phyloP scores from a whole-genome alignment of 352 stramenopile genomes.

The Phytophthora kernoviae region DNA sequence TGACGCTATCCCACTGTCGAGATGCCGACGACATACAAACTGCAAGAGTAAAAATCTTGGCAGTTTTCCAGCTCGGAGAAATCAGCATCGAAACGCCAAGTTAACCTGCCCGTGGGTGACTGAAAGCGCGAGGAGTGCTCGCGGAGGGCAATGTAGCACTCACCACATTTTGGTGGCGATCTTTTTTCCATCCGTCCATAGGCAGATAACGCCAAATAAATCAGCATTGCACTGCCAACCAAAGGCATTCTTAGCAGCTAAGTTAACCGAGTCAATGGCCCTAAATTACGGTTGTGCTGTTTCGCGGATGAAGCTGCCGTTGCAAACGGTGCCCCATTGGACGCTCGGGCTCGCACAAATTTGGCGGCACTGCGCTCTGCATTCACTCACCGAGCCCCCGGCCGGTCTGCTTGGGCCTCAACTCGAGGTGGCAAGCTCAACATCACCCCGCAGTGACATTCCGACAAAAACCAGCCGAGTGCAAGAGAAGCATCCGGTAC shows the following conservation, averaged over 20 bases:
- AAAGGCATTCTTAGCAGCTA: too few relatives aligned
- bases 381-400: conserved; percentile 25
- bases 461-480: conserved; percentile 33
- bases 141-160: background rate
- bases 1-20: conserved; percentile 20
- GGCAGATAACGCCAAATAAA: conserved; percentile 10
- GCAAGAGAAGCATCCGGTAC: conserved; percentile 23
- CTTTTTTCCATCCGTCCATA: background rate
- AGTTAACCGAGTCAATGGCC: too few relatives aligned
- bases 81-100: conserved; percentile 17
- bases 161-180: conserved; percentile 2
- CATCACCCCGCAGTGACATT: conserved; percentile 23
- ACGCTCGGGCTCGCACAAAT: conserved; percentile 15
- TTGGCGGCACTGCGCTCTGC: conserved; percentile 18
- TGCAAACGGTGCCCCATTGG: conserved; percentile 13
- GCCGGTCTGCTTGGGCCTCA: conserved; percentile 10
- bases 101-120: background rate
- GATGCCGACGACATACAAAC: background rate
- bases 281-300: conserved; percentile 5
- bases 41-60: conserved; percentile 4
- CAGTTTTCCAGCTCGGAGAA: conserved; percentile 8
- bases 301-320: conserved; percentile 13
- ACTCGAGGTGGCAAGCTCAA: conserved; percentile 3
- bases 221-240: background rate
- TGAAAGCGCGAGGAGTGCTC: background rate